phyloP scores from a whole-genome alignment of 495 filamentous ascomycete species.

The Thozetella sp. region DNA sequence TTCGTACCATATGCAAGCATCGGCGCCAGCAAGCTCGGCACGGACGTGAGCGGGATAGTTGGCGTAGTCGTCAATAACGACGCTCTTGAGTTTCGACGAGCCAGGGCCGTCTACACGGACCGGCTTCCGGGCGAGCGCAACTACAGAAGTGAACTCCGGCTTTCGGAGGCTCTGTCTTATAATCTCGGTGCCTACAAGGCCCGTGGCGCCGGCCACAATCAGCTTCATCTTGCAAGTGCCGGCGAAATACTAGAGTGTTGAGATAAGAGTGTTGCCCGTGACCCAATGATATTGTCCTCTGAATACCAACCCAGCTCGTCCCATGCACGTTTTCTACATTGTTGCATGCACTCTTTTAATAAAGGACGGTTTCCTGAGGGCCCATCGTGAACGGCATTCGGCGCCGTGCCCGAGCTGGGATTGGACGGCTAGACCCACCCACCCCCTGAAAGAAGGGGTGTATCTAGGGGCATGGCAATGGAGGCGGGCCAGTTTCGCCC shows the following conservation, averaged over 20 bases:
- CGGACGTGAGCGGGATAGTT: not conserved
- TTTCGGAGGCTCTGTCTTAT: not conserved
- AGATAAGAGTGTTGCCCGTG: not conserved
- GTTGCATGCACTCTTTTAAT: too few species aligned
- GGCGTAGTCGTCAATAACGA: not conserved
- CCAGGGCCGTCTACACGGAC: not conserved
- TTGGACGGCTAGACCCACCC: too few species aligned
- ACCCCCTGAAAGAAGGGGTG: too few species aligned
- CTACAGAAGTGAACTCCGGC: not conserved
- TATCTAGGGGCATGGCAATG: too few species aligned
- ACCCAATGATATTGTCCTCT: not conserved
- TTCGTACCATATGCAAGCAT: not conserved
- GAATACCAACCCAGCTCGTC: too few species aligned
- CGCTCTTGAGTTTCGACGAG: not conserved
- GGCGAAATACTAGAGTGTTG: not conserved
- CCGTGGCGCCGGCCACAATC: not conserved
- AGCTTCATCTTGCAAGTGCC: not conserved
- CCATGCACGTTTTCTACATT: too few species aligned
- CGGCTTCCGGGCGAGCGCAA: not conserved
- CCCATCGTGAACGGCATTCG: too few species aligned
- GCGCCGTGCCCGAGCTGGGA: too few species aligned
- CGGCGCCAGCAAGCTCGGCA: not conserved
- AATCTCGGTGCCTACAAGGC: not conserved
- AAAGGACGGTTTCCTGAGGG: too few species aligned
- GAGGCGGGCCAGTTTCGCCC: too few species aligned